Evolutionary conservation across 257 asterid species (phyloP), one percentile per base, ranked within the genome.

Genomic region (Penstemon newberryi): DNA sequence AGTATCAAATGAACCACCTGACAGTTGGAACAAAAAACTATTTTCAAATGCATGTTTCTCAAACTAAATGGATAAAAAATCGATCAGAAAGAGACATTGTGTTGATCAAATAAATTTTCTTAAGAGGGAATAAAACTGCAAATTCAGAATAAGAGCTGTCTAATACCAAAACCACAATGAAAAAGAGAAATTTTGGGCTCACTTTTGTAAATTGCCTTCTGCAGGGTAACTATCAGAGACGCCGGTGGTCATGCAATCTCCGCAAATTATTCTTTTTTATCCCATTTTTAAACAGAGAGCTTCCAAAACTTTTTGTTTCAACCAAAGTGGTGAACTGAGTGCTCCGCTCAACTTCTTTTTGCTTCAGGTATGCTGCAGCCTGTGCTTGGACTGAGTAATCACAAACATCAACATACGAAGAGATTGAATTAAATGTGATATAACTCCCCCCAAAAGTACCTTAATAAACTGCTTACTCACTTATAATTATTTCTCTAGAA

Each of bases 321-420:
- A 51, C 67, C 54, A 61, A 50, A 72, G 61, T 40, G 66, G 62
- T 53, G 66, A 79, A 52, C 19, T 49, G 74, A 53, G 73, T 58
- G 66, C 70, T 69, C 78, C 67, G 74, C 73, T 38, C 75, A 33
- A 60, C 80, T 46, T 71, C 57, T 77, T 77, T 88, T 64, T 60
- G 80, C 78, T 81, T 88, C 77, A 80, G 64, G 80, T 92, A 86
- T n/a, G 79, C 79, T 68, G 79, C 75, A 63, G 95, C 83, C 72
- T 81, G 90, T 38, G 84, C 89, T 80, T 84, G 96, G 79, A 92
- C 98, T 89, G 89, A 66, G 41, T 65, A 79, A 40, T 69, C 52
- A 69, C 58, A 74, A 76, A 76, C 77, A 69, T 52, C 18, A 63
- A 66, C 70, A 69, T 6, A 65, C 66, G 66, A 36, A 64, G 50